These are phyloP conservation scores for Zygotorulaspora florentina DNA, from an alignment of 805 yeast species.

Conservation along the genomic window DNA sequence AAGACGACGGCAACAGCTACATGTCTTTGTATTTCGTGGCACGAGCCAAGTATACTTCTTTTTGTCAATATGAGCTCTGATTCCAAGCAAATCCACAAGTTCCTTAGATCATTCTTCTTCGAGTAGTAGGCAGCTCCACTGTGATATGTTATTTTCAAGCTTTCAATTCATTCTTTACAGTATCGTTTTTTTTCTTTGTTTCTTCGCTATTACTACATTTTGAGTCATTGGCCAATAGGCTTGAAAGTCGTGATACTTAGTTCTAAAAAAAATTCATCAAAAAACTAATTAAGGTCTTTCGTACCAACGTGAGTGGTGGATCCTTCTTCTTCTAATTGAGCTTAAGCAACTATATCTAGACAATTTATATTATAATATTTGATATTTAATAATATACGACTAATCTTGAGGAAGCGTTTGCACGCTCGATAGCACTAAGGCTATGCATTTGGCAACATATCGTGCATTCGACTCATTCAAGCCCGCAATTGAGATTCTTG, in stretches of 20 bases:
- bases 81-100: not conserved
- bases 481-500: conserved; percentile 6
- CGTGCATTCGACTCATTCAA: conserved; percentile 3
- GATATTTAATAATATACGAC: not conserved
- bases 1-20: not conserved
- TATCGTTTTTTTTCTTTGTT: too few species aligned
- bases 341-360: not conserved
- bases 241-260: too few species aligned
- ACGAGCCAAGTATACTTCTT: not conserved
- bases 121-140: not conserved
- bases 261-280: too few species aligned
- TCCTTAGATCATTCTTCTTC: not conserved
- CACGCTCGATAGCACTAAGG: conserved; percentile 1
- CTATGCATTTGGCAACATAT: conserved; percentile 7
- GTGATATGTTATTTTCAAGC: not conserved
- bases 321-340: not conserved
- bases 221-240: not conserved
- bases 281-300: too few species aligned
- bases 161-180: not conserved
- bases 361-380: not conserved
- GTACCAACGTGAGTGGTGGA: too few species aligned
- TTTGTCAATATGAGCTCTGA: not conserved
- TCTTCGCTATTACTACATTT: too few species aligned
- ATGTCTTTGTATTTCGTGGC: not conserved
- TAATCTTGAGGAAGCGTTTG: not conserved